phyloP scores from a whole-genome alignment of 1,284 basidiomycete species.

The Leccinum angustisporum region DNA sequence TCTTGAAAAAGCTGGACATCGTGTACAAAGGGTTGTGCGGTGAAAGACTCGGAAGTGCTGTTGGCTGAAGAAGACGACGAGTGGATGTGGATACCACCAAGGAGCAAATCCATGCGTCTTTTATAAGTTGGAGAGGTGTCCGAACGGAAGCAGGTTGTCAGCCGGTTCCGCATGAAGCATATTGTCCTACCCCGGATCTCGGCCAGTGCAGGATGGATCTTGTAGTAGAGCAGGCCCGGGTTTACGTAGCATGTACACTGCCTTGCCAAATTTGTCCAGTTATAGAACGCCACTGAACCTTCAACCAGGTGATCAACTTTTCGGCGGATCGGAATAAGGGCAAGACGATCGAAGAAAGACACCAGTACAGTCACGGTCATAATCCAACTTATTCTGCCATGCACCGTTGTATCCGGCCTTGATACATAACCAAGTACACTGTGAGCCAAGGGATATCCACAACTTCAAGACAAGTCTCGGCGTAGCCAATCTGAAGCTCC shows the following conservation, averaged over 20 bases:
- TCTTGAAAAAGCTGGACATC: constrained; percentile 28
- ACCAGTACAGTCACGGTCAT: not conserved
- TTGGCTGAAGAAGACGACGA: not conserved
- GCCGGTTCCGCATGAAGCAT: constrained; percentile 6
- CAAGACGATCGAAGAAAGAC: not conserved
- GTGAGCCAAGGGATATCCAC: not conserved
- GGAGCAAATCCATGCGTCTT: constrained; percentile 5
- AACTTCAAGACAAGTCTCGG: not conserved
- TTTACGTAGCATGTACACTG: too few species aligned
- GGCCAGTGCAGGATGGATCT: not conserved
- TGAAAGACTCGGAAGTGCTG: not conserved
- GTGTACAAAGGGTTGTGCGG: not conserved
- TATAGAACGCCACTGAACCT: too few species aligned
- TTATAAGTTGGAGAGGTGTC: constrained; percentile 16
- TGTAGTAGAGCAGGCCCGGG: constrained; percentile 1
- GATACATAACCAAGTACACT: not conserved
- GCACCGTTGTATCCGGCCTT: not conserved
- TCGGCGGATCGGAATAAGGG: not conserved
- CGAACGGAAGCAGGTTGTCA: not conserved
- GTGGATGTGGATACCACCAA: not conserved
- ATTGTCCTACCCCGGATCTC: constrained; percentile 13
- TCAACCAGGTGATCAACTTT: not conserved
- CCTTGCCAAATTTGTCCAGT: constrained; percentile 1
- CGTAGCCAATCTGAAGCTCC: not conserved
- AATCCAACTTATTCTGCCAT: not conserved